These are phyloP conservation scores for Gastrolobium bilobum DNA, from an alignment of 306 rosid genomes.

Conservation along the genomic window DNA sequence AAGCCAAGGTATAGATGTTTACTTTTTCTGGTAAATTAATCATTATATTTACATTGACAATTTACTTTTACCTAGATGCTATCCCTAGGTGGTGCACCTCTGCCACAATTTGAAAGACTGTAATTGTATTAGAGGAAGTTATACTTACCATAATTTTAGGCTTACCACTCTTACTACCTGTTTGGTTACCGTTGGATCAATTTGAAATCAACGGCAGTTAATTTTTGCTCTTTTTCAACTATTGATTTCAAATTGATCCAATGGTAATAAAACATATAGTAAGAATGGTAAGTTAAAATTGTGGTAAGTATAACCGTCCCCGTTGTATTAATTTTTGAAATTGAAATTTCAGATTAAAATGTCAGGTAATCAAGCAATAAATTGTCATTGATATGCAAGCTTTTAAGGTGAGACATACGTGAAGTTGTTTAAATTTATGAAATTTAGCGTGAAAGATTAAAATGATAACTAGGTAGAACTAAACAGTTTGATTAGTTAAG, in stretches of 20 bases:
- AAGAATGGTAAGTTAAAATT: too few species aligned
- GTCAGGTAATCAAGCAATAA: slow-evolving; percentile 26
- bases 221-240: too few species aligned
- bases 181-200: too few species aligned
- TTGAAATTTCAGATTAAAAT: slow-evolving; percentile 12
- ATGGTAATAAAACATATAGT: too few species aligned
- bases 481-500: slow-evolving; percentile 21
- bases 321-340: background rate
- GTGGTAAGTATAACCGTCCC: too few species aligned
- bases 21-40: slow-evolving; percentile 23
- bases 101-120: slow-evolving; percentile 22
- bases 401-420: background rate
- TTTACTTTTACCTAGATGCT: slow-evolving; percentile 21
- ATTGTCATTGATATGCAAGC: slow-evolving; percentile 15
- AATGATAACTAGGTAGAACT: slow-evolving; percentile 16
- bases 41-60: background rate
- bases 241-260: too few species aligned
- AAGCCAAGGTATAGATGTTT: slow-evolving; percentile 73
- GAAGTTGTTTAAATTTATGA: slow-evolving; percentile 28
- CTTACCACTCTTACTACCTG: too few species aligned
- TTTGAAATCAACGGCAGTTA: too few species aligned
- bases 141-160: too few species aligned
- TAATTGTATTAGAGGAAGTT: background rate
- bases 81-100: slow-evolving; percentile 20
- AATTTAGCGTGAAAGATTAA: slow-evolving; percentile 19